phyloP scores from a whole-genome alignment of 2,329 filamentous ascomycete species.

The Talaromyces sp. region DNA sequence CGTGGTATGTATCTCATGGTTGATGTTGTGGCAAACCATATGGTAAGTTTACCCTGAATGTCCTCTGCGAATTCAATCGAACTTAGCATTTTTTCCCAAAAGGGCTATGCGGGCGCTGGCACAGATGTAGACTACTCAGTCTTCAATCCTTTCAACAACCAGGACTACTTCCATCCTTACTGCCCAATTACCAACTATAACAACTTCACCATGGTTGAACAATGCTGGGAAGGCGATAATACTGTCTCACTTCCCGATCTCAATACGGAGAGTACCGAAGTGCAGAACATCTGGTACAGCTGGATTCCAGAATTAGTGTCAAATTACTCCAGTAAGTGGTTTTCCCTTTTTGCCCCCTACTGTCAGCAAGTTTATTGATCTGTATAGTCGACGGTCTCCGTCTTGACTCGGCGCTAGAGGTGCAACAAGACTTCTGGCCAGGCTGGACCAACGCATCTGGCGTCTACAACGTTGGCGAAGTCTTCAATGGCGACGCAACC shows the following conservation, averaged over 20 bases:
- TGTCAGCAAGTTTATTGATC: background rate
- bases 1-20: constrained; percentile 59
- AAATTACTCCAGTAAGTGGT: constrained; percentile 58
- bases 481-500: constrained; percentile 37
- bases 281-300: constrained; percentile 49
- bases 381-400: constrained; percentile 47
- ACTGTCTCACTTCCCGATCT: constrained; percentile 59
- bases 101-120: constrained; percentile 45
- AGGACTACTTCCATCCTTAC: constrained; percentile 56
- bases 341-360: constrained; percentile 27
- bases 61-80: background rate
- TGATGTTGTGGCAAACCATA: constrained; percentile 56
- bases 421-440: constrained; percentile 44
- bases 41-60: constrained; percentile 25
- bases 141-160: constrained; percentile 51
- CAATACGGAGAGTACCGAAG: constrained; percentile 48
- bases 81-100: background rate
- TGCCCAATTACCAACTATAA: constrained; percentile 52
- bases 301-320: constrained; percentile 57
- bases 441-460: constrained; percentile 38
- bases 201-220: constrained; percentile 41
- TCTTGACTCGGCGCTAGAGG: constrained; percentile 48
- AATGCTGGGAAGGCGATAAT: constrained; percentile 54
- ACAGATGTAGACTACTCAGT: constrained; percentile 49
- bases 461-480: constrained; percentile 48